Evolutionary conservation across 257 asterid species (phyloP).

Genomic region (Nicotiana attenuata): DNA sequence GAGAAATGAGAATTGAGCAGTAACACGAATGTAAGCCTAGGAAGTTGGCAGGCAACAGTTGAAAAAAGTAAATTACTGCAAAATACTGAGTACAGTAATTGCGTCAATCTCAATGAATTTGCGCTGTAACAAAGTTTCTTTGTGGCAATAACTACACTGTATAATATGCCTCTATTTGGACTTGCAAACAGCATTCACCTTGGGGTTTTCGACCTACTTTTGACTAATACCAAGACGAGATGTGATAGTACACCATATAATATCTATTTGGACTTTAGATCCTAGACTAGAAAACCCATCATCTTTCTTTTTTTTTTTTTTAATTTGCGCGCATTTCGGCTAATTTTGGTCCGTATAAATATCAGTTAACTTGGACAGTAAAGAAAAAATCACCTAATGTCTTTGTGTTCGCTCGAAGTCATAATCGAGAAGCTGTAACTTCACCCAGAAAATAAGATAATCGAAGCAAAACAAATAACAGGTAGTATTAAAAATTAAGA

Average conservation of each 20-base stretch:
- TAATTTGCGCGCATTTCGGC: too few relatives aligned
- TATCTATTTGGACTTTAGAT: background rate
- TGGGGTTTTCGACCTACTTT: background rate
- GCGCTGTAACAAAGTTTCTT: background rate
- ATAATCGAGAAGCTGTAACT: too few relatives aligned
- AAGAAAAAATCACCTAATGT: too few relatives aligned
- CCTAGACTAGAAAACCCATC: background rate
- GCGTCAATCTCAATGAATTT: background rate
- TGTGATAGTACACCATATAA: background rate
- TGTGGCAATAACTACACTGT: background rate
- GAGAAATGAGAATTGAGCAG: background rate
- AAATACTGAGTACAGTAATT: background rate
- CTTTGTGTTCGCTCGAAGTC: too few relatives aligned
- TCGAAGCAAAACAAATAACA: too few relatives aligned
- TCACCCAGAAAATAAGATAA: too few relatives aligned
- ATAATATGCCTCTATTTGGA: background rate
- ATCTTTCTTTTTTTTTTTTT: too few relatives aligned
- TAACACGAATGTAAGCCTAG: background rate
- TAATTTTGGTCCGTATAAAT: too few relatives aligned
- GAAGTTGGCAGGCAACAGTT: background rate
- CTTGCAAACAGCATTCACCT: slow-evolving; percentile 6
- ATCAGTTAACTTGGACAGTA: too few relatives aligned
- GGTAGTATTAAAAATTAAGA: too few relatives aligned
- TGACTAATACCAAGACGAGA: background rate
- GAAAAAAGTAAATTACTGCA: background rate